Conservation (phyloP, 345 rosid species). For the Populus deltoides region DNA sequence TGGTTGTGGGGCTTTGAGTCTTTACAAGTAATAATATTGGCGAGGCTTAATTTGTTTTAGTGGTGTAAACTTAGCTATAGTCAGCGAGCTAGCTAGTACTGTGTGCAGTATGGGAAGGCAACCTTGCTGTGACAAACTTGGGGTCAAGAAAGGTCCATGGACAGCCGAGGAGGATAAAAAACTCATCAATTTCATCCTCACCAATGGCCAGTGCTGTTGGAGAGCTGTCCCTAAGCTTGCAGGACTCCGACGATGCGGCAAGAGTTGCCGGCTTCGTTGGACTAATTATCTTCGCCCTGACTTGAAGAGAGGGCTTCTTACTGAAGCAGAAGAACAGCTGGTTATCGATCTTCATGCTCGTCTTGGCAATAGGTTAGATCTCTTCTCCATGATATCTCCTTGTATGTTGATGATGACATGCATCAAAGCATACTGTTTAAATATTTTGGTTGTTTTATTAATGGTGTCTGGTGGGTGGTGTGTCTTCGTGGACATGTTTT, state of each 20-base stretch:
- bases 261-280: constrained; percentile 91
- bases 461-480: constrained; percentile 2
- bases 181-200: constrained; percentile 36
- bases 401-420: neutral
- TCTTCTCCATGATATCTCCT: neutral
- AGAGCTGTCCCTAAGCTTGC: constrained; percentile 44
- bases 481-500: neutral
- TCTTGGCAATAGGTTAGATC: constrained; percentile 65
- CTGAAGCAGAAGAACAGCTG: constrained; percentile 63
- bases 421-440: neutral
- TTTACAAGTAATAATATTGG: constrained; percentile 34
- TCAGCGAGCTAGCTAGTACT: neutral
- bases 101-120: constrained; percentile 29
- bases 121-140: constrained; percentile 44
- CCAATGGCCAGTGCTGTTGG: constrained; percentile 42
- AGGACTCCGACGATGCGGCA: constrained; percentile 71
- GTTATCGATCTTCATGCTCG: constrained; percentile 77
- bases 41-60: constrained; percentile 4
- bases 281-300: constrained; percentile 89
- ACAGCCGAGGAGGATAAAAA: constrained; percentile 42
- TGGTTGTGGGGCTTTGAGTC: constrained; percentile 47
- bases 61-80: neutral
- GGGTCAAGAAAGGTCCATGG: constrained; percentile 46
- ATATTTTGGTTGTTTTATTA: neutral
- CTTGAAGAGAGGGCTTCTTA: constrained; percentile 78